A percentile compares a stretch with the other conserved stretches of the same genome.
These are phyloP conservation scores for Evernia prunastri DNA, from an alignment of 495 filamentous ascomycete species.

Conservation along the genomic window DNA sequence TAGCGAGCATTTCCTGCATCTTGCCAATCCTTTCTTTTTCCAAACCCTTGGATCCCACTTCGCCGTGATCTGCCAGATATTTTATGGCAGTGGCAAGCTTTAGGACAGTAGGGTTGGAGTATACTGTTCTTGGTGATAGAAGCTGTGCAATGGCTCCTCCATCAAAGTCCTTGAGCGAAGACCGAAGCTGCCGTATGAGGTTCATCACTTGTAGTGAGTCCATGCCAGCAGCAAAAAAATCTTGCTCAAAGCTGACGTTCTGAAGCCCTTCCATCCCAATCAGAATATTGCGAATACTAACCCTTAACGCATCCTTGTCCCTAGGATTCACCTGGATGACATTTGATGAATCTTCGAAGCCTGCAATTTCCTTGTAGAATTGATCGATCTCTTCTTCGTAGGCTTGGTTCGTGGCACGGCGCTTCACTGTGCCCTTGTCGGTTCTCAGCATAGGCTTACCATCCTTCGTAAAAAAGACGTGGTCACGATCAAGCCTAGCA, in stretches of 20 bases:
- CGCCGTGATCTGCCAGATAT: neutral
- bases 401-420: neutral
- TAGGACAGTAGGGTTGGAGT: conserved; percentile 2
- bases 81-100: neutral
- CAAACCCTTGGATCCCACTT: neutral
- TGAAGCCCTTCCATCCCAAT: neutral
- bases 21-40: neutral
- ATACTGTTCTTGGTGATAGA: neutral
- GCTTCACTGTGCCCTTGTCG: conserved; percentile 4
- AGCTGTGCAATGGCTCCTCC: neutral
- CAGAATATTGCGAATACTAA: neutral
- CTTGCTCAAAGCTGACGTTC: neutral
- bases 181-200: neutral
- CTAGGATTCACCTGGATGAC: neutral
- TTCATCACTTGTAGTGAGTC: conserved; percentile 9
- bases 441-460: neutral
- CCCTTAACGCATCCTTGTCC: neutral
- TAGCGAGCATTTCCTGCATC: conserved; percentile 5
- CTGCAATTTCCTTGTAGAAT: neutral
- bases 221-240: conserved; percentile 8
- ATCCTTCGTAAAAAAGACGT: neutral
- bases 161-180: neutral
- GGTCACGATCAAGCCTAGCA: neutral
- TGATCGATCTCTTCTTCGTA: conserved; percentile 1
- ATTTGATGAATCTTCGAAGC: neutral